Conservation (phyloP, 2,329 filamentous ascomycete genomes). For the Talaromyces rugulosus region DNA sequence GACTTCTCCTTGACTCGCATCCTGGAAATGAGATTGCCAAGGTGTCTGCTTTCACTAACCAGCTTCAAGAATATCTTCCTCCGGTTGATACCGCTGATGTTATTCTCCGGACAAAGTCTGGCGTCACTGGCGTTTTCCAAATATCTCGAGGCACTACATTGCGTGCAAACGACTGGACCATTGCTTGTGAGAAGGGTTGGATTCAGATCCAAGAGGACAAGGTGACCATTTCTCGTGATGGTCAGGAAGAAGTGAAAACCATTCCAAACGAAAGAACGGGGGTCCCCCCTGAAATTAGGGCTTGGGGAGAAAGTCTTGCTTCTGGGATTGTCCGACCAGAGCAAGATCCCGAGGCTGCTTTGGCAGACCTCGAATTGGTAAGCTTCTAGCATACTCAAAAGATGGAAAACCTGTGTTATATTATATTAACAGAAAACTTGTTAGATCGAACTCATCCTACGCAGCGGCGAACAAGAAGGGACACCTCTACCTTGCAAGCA, state of each 20-base stretch:
- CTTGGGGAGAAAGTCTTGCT: constrained; percentile 27
- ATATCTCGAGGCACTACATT: constrained; percentile 52
- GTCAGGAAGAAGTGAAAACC: constrained; percentile 34
- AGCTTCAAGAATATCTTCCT: constrained; percentile 49
- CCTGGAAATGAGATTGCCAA: constrained; percentile 37
- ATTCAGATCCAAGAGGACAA: constrained; percentile 41
- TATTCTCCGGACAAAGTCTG: constrained; percentile 43
- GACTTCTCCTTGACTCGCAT: constrained; percentile 42
- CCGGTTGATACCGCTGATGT: constrained; percentile 57
- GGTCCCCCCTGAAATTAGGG: constrained; percentile 48
- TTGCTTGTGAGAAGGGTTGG: constrained; percentile 50
- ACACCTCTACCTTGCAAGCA: constrained; percentile 2
- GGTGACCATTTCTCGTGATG: constrained; percentile 22
- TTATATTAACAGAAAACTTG: neutral
- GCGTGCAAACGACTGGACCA: constrained; percentile 44
- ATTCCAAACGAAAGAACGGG: constrained; percentile 48
- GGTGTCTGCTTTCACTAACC: constrained; percentile 48
- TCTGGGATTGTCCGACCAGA: constrained; percentile 10
- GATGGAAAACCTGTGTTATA: neutral
- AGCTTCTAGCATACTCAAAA: neutral
- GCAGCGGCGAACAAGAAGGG: constrained; percentile 5
- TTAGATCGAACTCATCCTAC: constrained; percentile 10
- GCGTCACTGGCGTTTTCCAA: constrained; percentile 46
- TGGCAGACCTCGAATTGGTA: constrained; percentile 49
- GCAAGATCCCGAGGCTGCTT: constrained; percentile 49